Evolutionary conservation across 83 land plant genomes (phyloP).

Genomic region (Thuja plicata): DNA sequence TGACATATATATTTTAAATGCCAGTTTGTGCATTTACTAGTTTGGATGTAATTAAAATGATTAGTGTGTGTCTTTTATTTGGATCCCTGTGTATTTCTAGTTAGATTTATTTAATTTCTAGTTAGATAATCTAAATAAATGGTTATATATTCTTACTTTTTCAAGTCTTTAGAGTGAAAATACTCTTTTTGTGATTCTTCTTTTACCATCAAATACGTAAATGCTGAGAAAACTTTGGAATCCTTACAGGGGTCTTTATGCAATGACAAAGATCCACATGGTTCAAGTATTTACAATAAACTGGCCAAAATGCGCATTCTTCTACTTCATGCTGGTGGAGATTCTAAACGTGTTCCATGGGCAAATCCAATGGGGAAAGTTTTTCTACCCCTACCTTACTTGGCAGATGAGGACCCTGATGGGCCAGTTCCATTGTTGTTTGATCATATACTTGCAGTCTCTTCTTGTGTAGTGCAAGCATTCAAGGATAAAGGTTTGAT

Average conservation of each 20-base stretch:
- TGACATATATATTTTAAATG: neutral
- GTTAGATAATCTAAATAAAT: neutral
- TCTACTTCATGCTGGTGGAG: slow-evolving; percentile 97
- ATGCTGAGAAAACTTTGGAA: slow-evolving; percentile 11
- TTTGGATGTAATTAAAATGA: neutral
- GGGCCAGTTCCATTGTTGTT: slow-evolving; percentile 83
- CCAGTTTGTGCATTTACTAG: neutral
- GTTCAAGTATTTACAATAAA: slow-evolving; percentile 22
- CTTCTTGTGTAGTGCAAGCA: slow-evolving; percentile 78
- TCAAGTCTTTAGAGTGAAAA: neutral
- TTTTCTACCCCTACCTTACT: slow-evolving; percentile 87
- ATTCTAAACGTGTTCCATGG: slow-evolving; percentile 98
- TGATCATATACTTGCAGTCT: slow-evolving; percentile 95
- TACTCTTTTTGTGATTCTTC: neutral
- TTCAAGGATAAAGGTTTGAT: slow-evolving; percentile 75
- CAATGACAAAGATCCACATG: neutral
- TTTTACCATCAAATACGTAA: neutral
- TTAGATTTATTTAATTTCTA: neutral
- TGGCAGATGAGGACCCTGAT: slow-evolving; percentile 89
- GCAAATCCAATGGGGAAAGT: slow-evolving; percentile 98
- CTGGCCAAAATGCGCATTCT: slow-evolving; percentile 65
- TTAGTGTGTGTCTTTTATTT: neutral
- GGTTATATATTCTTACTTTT: neutral
- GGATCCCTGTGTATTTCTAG: neutral
- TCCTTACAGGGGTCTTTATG: slow-evolving; percentile 3